These are phyloP conservation scores for Albugo laibachii DNA, from an alignment of 352 stramenopile species.

Conservation along the genomic window DNA sequence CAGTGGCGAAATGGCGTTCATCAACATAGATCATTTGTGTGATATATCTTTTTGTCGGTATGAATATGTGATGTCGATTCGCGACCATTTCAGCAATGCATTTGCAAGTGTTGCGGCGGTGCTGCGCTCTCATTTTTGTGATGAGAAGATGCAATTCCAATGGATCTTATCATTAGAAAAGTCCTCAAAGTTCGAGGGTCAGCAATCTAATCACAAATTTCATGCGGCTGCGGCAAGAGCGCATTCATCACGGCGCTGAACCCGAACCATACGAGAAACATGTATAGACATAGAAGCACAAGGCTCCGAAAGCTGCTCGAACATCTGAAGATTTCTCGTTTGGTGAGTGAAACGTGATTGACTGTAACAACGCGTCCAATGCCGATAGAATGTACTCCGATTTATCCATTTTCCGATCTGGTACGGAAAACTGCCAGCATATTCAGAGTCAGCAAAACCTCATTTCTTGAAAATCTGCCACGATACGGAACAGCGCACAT, in stretches of 20 bases:
- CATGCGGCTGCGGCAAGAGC: slow-evolving; percentile 10
- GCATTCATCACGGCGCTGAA: slow-evolving; percentile 33
- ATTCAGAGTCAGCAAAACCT: no score
- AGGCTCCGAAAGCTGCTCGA: slow-evolving; percentile 27
- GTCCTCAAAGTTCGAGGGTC: slow-evolving; percentile 9
- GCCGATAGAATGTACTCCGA: no score
- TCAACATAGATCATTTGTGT: no score
- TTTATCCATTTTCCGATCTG: no score
- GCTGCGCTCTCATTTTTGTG: slow-evolving; percentile 15
- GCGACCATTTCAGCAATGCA: no score
- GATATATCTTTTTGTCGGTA: slow-evolving; percentile 12
- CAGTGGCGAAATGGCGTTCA: neutral
- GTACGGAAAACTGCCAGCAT: no score
- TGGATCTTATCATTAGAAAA: slow-evolving; percentile 25
- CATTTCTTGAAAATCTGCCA: no score
- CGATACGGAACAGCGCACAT: neutral
- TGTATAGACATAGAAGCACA: slow-evolving; percentile 38
- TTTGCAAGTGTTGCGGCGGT: no score
- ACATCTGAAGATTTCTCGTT: slow-evolving; percentile 6
- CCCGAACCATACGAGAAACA: slow-evolving; percentile 68
- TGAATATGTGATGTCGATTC: slow-evolving; percentile 29
- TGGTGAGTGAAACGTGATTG: neutral
- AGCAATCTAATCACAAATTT: neutral
- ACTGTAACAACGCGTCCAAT: neutral
- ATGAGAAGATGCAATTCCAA: slow-evolving; percentile 52